phyloP scores from a whole-genome alignment of 345 rosid genomes.

The Pistacia vera region DNA sequence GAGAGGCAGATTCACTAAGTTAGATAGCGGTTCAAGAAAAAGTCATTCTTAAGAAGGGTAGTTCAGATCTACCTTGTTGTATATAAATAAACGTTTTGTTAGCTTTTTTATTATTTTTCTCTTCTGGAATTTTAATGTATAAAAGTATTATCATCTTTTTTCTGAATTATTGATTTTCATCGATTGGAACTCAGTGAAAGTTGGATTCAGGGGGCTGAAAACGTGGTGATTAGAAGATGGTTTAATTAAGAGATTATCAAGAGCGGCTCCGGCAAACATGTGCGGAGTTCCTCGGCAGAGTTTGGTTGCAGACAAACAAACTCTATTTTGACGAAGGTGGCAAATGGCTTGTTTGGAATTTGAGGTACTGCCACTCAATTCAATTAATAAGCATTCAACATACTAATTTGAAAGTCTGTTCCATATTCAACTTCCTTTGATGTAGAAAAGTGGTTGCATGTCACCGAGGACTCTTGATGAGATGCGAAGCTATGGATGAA shows the following conservation, averaged over 20 bases:
- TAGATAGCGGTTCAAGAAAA: slow-evolving; percentile 60
- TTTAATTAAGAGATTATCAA: slow-evolving; percentile 90
- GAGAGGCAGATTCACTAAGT: slow-evolving; percentile 40
- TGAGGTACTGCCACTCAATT: slow-evolving; percentile 54
- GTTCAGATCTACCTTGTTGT: neutral
- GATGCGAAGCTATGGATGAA: neutral
- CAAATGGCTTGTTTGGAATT: slow-evolving; percentile 99
- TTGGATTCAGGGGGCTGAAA: slow-evolving; percentile 81
- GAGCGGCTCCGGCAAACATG: slow-evolving; percentile 99
- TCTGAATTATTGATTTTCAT: neutral
- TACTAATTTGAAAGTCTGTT: neutral
- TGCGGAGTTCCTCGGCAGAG: slow-evolving; percentile 90
- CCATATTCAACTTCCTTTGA: neutral
- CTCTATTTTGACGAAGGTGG: slow-evolving; percentile 66
- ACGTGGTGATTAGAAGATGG: slow-evolving; percentile 96
- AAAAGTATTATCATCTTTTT: neutral
- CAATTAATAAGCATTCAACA: slow-evolving; percentile 10
- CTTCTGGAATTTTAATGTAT: neutral
- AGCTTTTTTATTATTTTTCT: neutral
- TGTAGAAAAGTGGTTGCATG: neutral
- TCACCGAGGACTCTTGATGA: too few species aligned
- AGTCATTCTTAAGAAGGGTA: slow-evolving; percentile 87
- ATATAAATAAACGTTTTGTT: neutral
- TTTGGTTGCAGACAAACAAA: slow-evolving; percentile 79
- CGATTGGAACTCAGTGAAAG: slow-evolving; percentile 47